Evolutionary conservation across 805 yeast genomes (phyloP), one percentile per base, ranked within the genome.

Genomic region (Ogataea methanolica): DNA sequence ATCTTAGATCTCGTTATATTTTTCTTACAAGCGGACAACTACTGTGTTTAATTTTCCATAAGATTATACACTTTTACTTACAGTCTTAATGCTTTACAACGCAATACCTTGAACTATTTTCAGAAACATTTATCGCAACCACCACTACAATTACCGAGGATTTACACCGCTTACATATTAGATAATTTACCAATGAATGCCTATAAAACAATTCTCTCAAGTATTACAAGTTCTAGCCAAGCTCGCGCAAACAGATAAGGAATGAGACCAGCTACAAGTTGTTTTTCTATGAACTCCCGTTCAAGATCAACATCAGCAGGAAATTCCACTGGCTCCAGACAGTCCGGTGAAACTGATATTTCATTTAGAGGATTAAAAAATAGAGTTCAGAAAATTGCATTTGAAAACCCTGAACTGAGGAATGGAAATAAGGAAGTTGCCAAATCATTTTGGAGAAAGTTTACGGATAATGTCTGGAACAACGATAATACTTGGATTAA

Each of bases 401-500:
- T 53, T 44, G 45, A 49, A 22, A 56, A 51, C 21, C 48, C 51
- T 9, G 43, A 51, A 9, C 34, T 33, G n/a, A 40, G 34, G 11
- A 45, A 55, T 33, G 23, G 33, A 29, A 44, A 46, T 8, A 51
- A 56, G 34, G 45, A 47, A 29, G 35, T 49, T 17, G 52, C 45
- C 17, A 50, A 49, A 42, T 21, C 51, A 1, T 47, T 49, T 38
- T 46, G 45, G 43, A 38, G 35, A 19, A 53, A 41, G 40, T 48
- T 46, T 31, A 37, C 41, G 16, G 55, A 50, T 39, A 57, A 49
- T 37, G 57, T 51, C 34, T 36, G 49, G 41, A 49, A 51, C 36
- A 51, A 51, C 33, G 55, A 51, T 46, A 50, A 50, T 39, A 44
- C 52, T 2, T 52, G 55, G 57, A 49, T 51, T 22, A 53, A 49